A percentile compares a stretch with the other conserved stretches of the same genome.
These are phyloP conservation scores for Thalassiosira livingstoniorum DNA, from an alignment of 352 stramenopile species.

Conservation along the genomic window DNA sequence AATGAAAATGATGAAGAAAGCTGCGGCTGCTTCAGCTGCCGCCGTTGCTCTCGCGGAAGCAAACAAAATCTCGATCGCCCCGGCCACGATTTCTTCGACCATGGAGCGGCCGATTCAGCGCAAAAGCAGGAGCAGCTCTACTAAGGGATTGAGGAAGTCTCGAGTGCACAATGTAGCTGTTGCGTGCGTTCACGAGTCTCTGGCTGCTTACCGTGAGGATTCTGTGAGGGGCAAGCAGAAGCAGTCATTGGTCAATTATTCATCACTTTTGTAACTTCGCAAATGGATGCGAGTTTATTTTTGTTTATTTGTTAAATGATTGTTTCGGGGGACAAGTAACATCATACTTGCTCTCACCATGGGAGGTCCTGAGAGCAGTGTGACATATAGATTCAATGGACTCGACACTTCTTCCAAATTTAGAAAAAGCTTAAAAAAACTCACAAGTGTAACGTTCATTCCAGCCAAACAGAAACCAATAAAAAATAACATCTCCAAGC, in stretches of 20 bases:
- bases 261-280: too few relatives aligned
- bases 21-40: conserved; percentile 44
- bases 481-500: too few relatives aligned
- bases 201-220: conserved; percentile 52
- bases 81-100: not conserved
- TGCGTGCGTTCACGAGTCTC: conserved; percentile 57
- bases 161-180: conserved; percentile 47
- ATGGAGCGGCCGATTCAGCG: not conserved
- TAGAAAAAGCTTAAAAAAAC: too few relatives aligned
- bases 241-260: not conserved
- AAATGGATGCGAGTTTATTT: too few relatives aligned
- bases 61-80: not conserved
- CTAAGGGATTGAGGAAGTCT: conserved; percentile 19
- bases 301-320: too few relatives aligned
- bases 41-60: conserved; percentile 31
- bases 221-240: not conserved
- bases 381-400: too few relatives aligned
- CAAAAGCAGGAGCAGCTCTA: not conserved
- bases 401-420: too few relatives aligned
- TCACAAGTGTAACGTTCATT: too few relatives aligned
- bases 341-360: too few relatives aligned
- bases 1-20: conserved; percentile 69
- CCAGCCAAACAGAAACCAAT: too few relatives aligned
- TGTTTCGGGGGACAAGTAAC: too few relatives aligned
- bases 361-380: too few relatives aligned